Base-by-base conservation (phyloP, 345 rosid genomes). In the Erodium maritimum region DNA sequence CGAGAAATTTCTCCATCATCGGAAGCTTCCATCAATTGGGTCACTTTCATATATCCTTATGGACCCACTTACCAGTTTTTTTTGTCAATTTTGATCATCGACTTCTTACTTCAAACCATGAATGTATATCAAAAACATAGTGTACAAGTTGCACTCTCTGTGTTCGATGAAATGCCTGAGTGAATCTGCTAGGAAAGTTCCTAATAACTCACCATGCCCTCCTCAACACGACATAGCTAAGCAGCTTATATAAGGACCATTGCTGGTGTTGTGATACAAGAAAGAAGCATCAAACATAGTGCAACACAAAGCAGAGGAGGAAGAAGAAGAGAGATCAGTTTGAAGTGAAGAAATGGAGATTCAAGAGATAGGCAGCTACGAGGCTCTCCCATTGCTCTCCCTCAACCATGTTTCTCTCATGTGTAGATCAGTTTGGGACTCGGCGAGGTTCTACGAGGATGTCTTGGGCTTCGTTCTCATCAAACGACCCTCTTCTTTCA, bases 401-500 rank as follows among this genome's bases (percentile, higher is more conserved):
- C 57, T 82, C 62, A 82, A 82, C 46, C 87, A 82, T 19, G 72
- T 79, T 4, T 79, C 84, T 20, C 50, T 82, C 63, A 1, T 76
- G 58, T 79, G 87, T 67, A 68, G 72, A 69, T 82, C 87, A 12
- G 82, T 77, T 10, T 71, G 72, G 78, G 72, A 65, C 23, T 81
- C 83, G 0, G 37, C 52, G 0, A 24, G 77, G 61, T 81, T 81
- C 57, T 81, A 78, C 19, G 71, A 78, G 59, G 71, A 78, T 52
- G 71, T 81, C 53, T 62, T 81, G 69, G 82, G 84, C 42, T 82
- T 82, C 55, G 80, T 67, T 56, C 65, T 65, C 55, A 74, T 82
- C 70, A 82, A 82, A 61, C 82, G 84, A 50, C 87, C 87, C 42
- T 79, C 87, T 62, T 82, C 87, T 61, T 82, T 82, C 77, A 73